Evolutionary conservation across 73 alveolate species (phyloP).

Genomic region (Durusdinium trenchii): DNA sequence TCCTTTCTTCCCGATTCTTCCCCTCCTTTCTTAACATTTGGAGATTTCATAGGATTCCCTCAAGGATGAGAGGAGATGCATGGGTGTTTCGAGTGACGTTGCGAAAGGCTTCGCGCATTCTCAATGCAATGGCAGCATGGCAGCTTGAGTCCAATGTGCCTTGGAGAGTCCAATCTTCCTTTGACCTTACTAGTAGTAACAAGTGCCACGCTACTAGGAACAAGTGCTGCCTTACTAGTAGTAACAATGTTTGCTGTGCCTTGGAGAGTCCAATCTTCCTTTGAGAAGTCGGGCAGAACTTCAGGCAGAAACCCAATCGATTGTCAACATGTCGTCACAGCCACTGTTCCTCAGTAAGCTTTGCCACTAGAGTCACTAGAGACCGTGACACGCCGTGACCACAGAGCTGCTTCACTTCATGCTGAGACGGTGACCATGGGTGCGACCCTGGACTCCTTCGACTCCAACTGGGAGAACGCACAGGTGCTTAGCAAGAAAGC

Average conservation of each 20-base stretch:
- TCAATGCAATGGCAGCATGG: background rate
- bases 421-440: background rate
- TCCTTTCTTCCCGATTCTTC: no score
- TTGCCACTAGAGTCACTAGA: no score
- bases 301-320: background rate
- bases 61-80: no score
- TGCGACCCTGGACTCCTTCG: background rate
- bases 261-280: background rate
- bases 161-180: background rate
- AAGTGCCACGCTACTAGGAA: background rate
- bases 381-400: background rate
- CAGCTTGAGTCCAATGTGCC: constrained; percentile 11
- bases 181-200: background rate
- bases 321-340: background rate
- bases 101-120: background rate
- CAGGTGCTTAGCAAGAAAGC: no score
- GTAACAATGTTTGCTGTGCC: background rate
- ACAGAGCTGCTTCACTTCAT: background rate
- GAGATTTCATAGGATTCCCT: no score
- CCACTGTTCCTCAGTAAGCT: background rate
- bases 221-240: background rate
- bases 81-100: no score
- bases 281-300: background rate
- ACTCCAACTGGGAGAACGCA: constrained; percentile 8
- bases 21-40: no score